Conservation (phyloP, 163 green algal species). For the Prototheca wickerhamii region DNA sequence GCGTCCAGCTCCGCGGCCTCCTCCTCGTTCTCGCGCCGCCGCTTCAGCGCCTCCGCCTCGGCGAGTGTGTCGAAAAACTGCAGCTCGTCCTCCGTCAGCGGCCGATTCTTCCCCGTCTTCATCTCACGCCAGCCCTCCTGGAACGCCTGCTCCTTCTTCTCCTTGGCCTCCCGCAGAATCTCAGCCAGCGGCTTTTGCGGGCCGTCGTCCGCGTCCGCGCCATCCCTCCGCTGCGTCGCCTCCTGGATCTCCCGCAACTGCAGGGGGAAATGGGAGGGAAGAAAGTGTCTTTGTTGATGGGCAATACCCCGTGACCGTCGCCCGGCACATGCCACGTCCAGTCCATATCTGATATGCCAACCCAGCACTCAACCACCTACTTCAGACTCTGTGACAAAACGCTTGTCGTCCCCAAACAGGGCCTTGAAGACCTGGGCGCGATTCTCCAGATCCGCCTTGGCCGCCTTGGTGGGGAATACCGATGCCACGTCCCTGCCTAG, state of each 20-base stretch:
- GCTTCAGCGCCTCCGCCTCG: conserved; percentile 27
- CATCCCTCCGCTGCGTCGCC: conserved; percentile 20
- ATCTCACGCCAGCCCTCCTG: conserved; percentile 70
- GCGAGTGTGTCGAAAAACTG: conserved; percentile 75
- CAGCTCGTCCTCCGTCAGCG: conserved; percentile 75
- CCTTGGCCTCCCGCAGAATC: conserved; percentile 61
- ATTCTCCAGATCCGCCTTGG: conserved; percentile 11
- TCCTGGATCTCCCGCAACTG: conserved; percentile 58
- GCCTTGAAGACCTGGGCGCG: conserved; percentile 31
- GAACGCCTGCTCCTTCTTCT: conserved; percentile 70
- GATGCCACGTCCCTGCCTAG: conserved; percentile 55
- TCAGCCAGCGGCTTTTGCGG: conserved; percentile 61
- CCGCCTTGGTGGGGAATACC: conserved; percentile 58
- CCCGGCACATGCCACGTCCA: too few relatives aligned
- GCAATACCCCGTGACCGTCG: neutral
- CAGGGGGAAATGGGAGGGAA: neutral
- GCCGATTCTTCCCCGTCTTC: conserved; percentile 76
- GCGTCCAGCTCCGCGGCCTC: conserved; percentile 33
- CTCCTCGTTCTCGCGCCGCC: conserved; percentile 15
- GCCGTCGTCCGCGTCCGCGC: conserved; percentile 43
- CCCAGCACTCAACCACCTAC: conserved; percentile 11
- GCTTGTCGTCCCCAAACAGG: conserved; percentile 30
- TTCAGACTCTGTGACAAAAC: conserved; percentile 71
- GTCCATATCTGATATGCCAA: neutral
- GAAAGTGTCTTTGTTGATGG: neutral